Evolutionary conservation across 805 yeast species (phyloP), one percentile per base, ranked within the genome.

Genomic region (Lipomyces orientalis): DNA sequence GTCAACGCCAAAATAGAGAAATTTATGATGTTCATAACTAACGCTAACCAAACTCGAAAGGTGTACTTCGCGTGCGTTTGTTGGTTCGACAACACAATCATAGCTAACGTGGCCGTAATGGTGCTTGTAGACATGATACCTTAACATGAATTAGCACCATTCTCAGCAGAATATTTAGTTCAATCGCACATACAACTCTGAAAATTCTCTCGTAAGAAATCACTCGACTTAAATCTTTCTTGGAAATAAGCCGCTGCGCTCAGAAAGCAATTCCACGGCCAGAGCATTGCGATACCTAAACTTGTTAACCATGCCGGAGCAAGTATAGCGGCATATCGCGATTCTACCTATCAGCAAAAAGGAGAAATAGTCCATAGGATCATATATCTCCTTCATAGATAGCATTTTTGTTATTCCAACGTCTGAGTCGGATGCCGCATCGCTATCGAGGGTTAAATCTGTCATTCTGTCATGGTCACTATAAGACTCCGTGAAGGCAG

Each of bases 261-360:
- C 9, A 95, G 79, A 70, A 93, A 89, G 73, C 95, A 88, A 81
- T 94, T 95, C 97, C 98, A 94, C 0, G 98, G 98, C 98, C 98
- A 94, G 25, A 94, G 82, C 75, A 73, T 73, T 16, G 74, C 73
- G 19, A 72, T 54, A 25, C 74, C 74, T 61, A 51, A 19, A 33
- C 62, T 33, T 14, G 57, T 35, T 39, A 34, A 16, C 33, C 31
- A 8, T 8, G 35, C 25, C 33, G 6, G 16, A 29, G 8, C 60
- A 8, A 34, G 14, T 14, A 22, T 22, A 19, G 9, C 35, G 14
- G 16, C 62, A 37, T 10, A 49, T 16, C 31, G 6, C 37, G n/a
- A n/a, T 16, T 8, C 14, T 54, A 54, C 70, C 70, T 10, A 65
- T 29, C 19, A 65, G 46, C 2, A 67, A 9, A 46, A 67, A 67